Evolutionary conservation across 768 basidiomycete species (phyloP).

Genomic region (Pholiota conissans): DNA sequence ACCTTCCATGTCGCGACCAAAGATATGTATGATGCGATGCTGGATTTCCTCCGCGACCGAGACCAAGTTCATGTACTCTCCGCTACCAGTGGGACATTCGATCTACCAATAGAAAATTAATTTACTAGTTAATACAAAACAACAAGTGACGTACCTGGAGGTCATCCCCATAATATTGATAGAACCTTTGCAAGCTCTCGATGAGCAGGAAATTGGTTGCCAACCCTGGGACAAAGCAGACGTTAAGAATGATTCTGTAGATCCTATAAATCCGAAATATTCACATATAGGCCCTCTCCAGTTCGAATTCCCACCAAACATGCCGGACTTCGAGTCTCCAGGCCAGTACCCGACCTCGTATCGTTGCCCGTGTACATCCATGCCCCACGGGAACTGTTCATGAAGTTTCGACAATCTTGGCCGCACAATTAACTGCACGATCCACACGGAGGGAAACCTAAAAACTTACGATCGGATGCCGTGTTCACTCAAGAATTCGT

Average conservation of each 20-base stretch:
- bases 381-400: constrained; percentile 91
- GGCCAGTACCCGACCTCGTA: constrained; percentile 98
- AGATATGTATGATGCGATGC: constrained; percentile 98
- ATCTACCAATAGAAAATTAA: constrained; percentile 39
- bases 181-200: constrained; percentile 94
- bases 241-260: background rate
- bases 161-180: constrained; percentile 95
- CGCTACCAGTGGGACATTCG: constrained; percentile 95
- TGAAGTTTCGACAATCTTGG: constrained; percentile 86
- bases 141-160: constrained; percentile 49
- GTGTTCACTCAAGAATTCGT: constrained; percentile 94
- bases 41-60: constrained; percentile 97
- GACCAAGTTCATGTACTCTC: constrained; percentile 97
- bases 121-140: constrained; percentile 1
- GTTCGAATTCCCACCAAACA: constrained; percentile 99
- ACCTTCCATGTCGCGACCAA: constrained; percentile 88
- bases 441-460: background rate
- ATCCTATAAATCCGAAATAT: constrained; percentile 16
- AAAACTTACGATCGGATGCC: constrained; percentile 89
- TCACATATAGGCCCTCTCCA: constrained; percentile 92
- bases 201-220: constrained; percentile 96
- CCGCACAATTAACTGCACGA: background rate
- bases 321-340: constrained; percentile 93
- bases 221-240: constrained; percentile 57
- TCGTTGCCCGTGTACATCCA: constrained; percentile 88